These are phyloP conservation scores for Solanum chacoense DNA, from an alignment of 305 asterid species.

Conservation along the genomic window DNA sequence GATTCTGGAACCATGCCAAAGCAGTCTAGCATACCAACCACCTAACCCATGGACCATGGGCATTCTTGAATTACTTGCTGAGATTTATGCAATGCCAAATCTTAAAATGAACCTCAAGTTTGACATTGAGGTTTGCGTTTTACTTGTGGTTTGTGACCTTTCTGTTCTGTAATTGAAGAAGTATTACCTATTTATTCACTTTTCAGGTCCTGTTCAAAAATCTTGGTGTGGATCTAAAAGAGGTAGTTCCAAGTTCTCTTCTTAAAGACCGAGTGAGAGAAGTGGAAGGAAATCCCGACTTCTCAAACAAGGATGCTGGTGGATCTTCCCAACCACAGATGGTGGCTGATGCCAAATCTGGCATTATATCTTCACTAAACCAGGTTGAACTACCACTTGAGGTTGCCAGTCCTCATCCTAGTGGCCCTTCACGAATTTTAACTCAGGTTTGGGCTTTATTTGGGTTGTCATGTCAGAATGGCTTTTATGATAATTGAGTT, in stretches of 20 bases:
- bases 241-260: constrained; percentile 73
- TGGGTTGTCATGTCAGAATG: background rate
- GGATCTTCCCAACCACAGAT: constrained; percentile 60
- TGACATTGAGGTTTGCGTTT: constrained; percentile 73
- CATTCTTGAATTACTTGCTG: constrained; percentile 85
- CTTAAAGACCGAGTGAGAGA: constrained; percentile 79
- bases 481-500: background rate
- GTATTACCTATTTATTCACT: constrained; percentile 2
- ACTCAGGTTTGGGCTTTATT: constrained; percentile 50
- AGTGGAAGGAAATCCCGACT: constrained; percentile 96
- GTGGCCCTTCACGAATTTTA: constrained; percentile 55
- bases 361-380: constrained; percentile 49
- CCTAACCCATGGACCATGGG: constrained; percentile 99
- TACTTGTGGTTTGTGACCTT: background rate
- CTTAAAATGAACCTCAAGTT: constrained; percentile 96
- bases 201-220: constrained; percentile 87
- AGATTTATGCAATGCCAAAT: constrained; percentile 94
- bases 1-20: constrained; percentile 89
- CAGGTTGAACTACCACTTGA: constrained; percentile 77
- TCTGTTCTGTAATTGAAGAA: background rate
- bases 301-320: constrained; percentile 76
- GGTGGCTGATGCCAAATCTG: constrained; percentile 57
- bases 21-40: constrained; percentile 91
- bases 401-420: constrained; percentile 50
- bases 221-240: constrained; percentile 85